Percentiles rank a stretch among this genome's conserved stretches.
These are phyloP conservation scores for Perkinsela sp. DNA, from an alignment of 208 protist genomes.

Conservation along the genomic window DNA sequence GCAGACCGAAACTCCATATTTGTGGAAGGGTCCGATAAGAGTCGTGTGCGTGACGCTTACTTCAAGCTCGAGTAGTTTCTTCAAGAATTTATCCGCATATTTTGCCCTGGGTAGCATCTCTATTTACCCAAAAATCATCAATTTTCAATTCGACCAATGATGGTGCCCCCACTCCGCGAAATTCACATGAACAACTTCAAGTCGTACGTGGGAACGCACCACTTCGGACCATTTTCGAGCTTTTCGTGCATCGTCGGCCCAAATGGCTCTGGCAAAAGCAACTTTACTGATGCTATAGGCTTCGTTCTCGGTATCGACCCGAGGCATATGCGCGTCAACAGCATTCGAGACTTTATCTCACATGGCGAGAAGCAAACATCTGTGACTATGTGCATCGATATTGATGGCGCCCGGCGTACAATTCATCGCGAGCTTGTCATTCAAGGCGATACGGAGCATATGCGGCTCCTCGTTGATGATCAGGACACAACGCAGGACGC, in stretches of 20 bases:
- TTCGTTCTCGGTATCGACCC: slow-evolving; percentile 79
- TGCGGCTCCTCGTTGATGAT: slow-evolving; percentile 35
- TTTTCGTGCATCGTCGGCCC: slow-evolving; percentile 95
- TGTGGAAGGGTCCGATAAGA: no score
- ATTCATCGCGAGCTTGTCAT: not conserved
- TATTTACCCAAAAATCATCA: no score
- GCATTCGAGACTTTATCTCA: slow-evolving; percentile 71
- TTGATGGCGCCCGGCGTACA: not conserved
- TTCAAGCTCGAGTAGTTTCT: no score
- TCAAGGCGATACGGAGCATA: slow-evolving; percentile 1
- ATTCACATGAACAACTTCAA: slow-evolving; percentile 95
- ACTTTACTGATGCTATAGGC: slow-evolving; percentile 92
- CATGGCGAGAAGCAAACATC: slow-evolving; percentile 12
- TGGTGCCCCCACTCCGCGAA: slow-evolving; percentile 11
- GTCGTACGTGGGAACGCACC: slow-evolving; percentile 73
- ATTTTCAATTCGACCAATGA: no score
- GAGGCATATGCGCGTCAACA: slow-evolving; percentile 31
- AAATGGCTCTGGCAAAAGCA: slow-evolving; percentile 92
- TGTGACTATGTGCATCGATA: not conserved
- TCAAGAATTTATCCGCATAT: no score
- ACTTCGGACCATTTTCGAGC: slow-evolving; percentile 81
- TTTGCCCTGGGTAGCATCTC: no score
- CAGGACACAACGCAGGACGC: slow-evolving; percentile 26
- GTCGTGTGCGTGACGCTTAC: no score
- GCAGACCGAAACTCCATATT: no score